A percentile compares a stretch with the other conserved stretches of the same genome.
Evolutionary conservation across 2,329 filamentous ascomycete genomes (phyloP).

Genomic region (Epicoccum sorghinum): DNA sequence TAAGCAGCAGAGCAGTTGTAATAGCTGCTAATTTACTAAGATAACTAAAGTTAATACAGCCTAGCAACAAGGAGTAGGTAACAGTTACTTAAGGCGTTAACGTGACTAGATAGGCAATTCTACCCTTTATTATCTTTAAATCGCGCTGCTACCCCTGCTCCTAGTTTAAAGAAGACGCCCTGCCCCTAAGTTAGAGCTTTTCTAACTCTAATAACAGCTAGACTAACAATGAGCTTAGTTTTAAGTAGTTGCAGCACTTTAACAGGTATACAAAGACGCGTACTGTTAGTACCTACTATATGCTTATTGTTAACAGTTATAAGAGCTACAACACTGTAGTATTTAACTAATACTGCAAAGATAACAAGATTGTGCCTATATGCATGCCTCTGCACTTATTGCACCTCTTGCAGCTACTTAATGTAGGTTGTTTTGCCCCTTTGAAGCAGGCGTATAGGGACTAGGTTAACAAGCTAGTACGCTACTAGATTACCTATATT

Average conservation of each 20-base stretch:
- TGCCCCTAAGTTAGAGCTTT: background rate
- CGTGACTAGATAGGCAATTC: too few species aligned
- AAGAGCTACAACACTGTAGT: too few species aligned
- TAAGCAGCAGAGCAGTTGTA: too few species aligned
- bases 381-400: slow-evolving; percentile 6
- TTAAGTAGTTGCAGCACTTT: background rate
- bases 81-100: too few species aligned
- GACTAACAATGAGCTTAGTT: background rate
- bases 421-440: slow-evolving; percentile 9
- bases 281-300: too few species aligned
- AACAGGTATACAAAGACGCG: too few species aligned
- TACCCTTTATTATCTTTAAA: too few species aligned
- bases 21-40: too few species aligned
- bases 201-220: background rate
- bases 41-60: background rate
- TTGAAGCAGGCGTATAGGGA: slow-evolving; percentile 32
- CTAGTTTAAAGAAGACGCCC: background rate
- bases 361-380: background rate
- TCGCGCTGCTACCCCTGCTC: background rate
- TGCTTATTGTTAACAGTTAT: too few species aligned
- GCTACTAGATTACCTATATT: slow-evolving; percentile 37
- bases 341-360: slow-evolving; percentile 1
- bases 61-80: background rate
- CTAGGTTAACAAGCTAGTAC: slow-evolving; percentile 10
- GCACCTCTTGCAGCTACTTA: background rate